phyloP scores from a whole-genome alignment of 176 grass and related monocot species.

The Ampelocalamus luodianensis region DNA sequence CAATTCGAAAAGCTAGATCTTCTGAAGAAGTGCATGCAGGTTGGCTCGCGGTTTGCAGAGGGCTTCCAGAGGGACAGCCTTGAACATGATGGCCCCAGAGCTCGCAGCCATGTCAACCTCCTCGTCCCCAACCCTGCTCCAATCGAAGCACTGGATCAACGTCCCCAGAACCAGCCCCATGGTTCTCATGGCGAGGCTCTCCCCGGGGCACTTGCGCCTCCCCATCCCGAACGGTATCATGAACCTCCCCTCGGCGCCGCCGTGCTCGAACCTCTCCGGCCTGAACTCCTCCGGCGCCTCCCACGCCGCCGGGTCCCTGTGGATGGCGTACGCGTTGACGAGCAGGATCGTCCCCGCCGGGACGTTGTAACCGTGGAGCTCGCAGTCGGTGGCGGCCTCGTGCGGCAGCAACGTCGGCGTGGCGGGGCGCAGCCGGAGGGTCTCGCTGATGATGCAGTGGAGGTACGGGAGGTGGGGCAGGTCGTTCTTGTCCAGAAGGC shows the following conservation, averaged over 20 bases:
- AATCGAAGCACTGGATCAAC: constrained; percentile 75
- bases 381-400: constrained; percentile 40
- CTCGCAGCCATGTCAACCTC: constrained; percentile 57
- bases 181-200: constrained; percentile 53
- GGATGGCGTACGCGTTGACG: constrained; percentile 55
- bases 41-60: constrained; percentile 35
- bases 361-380: constrained; percentile 13
- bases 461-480: constrained; percentile 49
- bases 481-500: constrained; percentile 40
- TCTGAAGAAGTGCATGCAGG: constrained; percentile 38
- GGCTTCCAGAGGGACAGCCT: constrained; percentile 44
- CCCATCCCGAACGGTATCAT: constrained; percentile 72
- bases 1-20: background rate
- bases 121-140: constrained; percentile 24
- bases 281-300: constrained; percentile 27
- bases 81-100: constrained; percentile 45
- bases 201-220: constrained; percentile 63
- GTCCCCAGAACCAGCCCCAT: constrained; percentile 44
- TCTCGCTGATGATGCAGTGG: constrained; percentile 60
- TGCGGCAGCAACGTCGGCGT: constrained; percentile 28
- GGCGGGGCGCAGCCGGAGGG: constrained; percentile 40
- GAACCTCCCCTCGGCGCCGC: background rate
- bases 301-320: constrained; percentile 48
- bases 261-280: constrained; percentile 57
- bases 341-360: constrained; percentile 46